These are phyloP conservation scores for Haematococcus sp. DNA, from an alignment of 139 green algal genomes.

Conservation along the genomic window DNA sequence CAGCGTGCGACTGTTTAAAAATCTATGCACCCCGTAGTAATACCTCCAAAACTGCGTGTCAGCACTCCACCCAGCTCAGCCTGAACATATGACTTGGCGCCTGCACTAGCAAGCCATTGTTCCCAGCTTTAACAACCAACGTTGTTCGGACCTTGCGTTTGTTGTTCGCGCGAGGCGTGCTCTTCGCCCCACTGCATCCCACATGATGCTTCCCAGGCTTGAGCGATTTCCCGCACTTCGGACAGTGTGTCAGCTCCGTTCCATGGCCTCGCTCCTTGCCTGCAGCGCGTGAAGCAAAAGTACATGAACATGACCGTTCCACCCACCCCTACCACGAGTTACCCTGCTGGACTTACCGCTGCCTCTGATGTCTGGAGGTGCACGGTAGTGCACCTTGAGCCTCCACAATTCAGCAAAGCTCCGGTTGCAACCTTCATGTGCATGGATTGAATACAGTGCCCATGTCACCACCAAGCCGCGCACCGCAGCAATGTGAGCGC, in stretches of 20 bases:
- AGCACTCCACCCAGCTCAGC: too few relatives aligned
- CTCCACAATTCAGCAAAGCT: slow-evolving; percentile 83
- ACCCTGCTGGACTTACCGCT: slow-evolving; percentile 27
- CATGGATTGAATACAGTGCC: too few relatives aligned
- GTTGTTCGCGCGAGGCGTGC: slow-evolving; percentile 5
- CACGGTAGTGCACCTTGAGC: slow-evolving; percentile 73
- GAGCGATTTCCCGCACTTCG: slow-evolving; percentile 76
- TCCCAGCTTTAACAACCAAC: too few relatives aligned
- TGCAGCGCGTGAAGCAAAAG: not conserved
- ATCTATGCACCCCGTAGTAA: too few relatives aligned
- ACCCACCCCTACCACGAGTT: too few relatives aligned
- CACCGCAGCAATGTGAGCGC: not conserved
- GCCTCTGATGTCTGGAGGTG: slow-evolving; percentile 76
- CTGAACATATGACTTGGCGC: too few relatives aligned
- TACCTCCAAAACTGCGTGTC: too few relatives aligned
- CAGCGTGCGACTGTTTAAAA: too few relatives aligned
- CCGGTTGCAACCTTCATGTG: slow-evolving; percentile 65
- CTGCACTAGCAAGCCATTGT: too few relatives aligned
- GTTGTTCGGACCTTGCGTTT: slow-evolving; percentile 2
- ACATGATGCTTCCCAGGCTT: slow-evolving; percentile 85
- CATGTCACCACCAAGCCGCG: not conserved
- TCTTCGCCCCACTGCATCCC: slow-evolving; percentile 62
- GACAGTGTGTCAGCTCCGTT: slow-evolving; percentile 75
- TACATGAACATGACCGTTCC: too few relatives aligned
- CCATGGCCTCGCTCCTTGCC: slow-evolving; percentile 83